Evolutionary conservation across 192 early-diverging fungal genomes (phyloP), one percentile per base, ranked within the genome.

Genomic region (Cladochytrium replicatum): DNA sequence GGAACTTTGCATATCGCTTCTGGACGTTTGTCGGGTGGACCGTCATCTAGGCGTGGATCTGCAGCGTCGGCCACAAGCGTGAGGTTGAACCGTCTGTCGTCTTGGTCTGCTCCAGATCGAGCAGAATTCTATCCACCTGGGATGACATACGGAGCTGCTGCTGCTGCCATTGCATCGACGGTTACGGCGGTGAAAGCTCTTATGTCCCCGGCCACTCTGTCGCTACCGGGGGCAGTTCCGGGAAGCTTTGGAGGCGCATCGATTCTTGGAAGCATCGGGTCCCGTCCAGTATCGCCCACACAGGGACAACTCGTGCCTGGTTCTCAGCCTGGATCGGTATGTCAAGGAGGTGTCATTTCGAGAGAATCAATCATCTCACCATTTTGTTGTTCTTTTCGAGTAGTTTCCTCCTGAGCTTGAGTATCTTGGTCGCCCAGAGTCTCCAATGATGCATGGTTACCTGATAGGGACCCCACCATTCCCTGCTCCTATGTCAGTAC

Each of bases 121-220:
- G 34, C 46, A 4, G 71, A 73, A 22, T 66, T 66, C 43, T 58
- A 64, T 24, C 71, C 71, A 3, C 66, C 63, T n/a, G 49, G 52
- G 15, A 30, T 56, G n/a, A 13, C 34, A 13, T 37, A 17, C 13
- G 34, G n/a, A n/a, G n/a, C n/a, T n/a, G n/a, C n/a, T n/a, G n/a
- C n/a, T n/a, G n/a, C n/a, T n/a, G n/a, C n/a, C n/a, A n/a, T n/a
- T n/a, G n/a, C n/a, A n/a, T n/a, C n/a, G n/a, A n/a, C n/a, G n/a
- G n/a, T n/a, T n/a, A n/a, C n/a, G n/a, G n/a, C n/a, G n/a, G n/a
- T 13, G 13, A 13, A 37, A 37, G 13, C 17, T 17, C 13, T 37
- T 17, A 37, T 13, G 13, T 17, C 34, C 13, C 17, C 34, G 17
- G 17, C 17, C 34, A 37, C 13, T 17, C 17, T 37, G 17, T 37